Base-by-base conservation (phyloP, 2,329 filamentous ascomycete species). In the Pseudogymnoascus sp. region DNA sequence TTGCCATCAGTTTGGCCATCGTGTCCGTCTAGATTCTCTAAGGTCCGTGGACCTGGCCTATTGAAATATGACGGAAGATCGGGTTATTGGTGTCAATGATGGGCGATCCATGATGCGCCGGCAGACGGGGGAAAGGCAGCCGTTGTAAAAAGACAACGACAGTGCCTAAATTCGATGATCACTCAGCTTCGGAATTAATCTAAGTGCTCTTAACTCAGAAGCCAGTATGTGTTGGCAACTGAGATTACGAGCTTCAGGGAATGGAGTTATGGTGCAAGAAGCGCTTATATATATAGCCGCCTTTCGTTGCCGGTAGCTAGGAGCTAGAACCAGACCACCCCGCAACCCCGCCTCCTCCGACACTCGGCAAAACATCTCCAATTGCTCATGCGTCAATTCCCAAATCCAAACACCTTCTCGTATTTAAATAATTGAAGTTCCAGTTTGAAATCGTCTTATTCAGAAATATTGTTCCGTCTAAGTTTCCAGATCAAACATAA, bases 201-300 rank as follows among this genome's bases (percentile, higher is more conserved):
- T 2, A 17, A 21, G 17, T 35, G 9, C 13, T 15, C n/a, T 56
- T 56, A 35, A 35, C 26, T 13, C 10, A 10, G 10, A 53, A 53
- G 23, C 23, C 15, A 53, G 3, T 11, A 6, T 53, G 9, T 29
- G 15, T 31, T 53, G 46, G 23, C 23, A 31, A 10, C 23, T 53
- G 17, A 53, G 1, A 53, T 4, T 31, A n/a, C n/a, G 31, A 33
- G 50, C 50, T 56, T 56, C 17, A 35, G 35, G 26, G 19, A 53
- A 15, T 5, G 46, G 46, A 17, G 29, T 33, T 21, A 19, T 56
- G 29, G 29, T 56, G 50, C 29, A 56, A 56, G 5, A 53, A 13
- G 50, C 50, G 50, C 50, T 33, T 56, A 56, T 56, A 56, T 56
- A 56, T 56, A 56, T 56, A 56, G 50, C 50, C 50, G 50, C 50